phyloP scores from a whole-genome alignment of 179 eudicot species.

The Actinidia polygama region DNA sequence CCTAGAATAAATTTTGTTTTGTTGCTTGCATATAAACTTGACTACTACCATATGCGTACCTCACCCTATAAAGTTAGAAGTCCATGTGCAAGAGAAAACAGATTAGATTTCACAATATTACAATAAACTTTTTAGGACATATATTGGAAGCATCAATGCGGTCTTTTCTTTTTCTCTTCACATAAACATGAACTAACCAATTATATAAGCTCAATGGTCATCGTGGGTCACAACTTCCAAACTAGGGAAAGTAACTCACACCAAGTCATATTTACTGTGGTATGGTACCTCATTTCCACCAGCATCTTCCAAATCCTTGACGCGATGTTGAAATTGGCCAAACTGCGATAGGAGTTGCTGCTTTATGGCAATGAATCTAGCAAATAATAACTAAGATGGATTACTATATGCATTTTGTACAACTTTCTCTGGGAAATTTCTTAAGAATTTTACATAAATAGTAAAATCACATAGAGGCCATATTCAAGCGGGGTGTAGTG shows the following conservation, averaged over 20 bases:
- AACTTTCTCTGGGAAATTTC: too few relatives aligned
- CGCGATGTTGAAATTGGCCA: slow-evolving; percentile 88
- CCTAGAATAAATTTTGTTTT: neutral
- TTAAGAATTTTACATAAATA: too few relatives aligned
- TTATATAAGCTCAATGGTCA: neutral
- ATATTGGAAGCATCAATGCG: neutral
- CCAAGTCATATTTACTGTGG: slow-evolving; percentile 1
- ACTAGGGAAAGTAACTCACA: neutral
- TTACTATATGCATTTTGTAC: neutral
- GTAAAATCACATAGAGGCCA: too few relatives aligned
- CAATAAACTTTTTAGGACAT: neutral
- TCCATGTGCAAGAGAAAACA: neutral
- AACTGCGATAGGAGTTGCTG: slow-evolving; percentile 94
- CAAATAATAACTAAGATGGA: slow-evolving; percentile 15
- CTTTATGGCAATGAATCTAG: slow-evolving; percentile 77
- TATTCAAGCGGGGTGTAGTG: too few relatives aligned
- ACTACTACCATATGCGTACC: neutral
- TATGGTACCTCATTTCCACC: slow-evolving; percentile 86
- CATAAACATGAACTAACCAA: neutral
- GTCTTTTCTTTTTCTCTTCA: neutral
- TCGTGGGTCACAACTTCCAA: neutral
- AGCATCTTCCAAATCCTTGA: slow-evolving; percentile 75
- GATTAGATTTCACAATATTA: neutral
- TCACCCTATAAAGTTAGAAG: neutral
- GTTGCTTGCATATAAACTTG: neutral